Base-by-base conservation (phyloP, 2,329 filamentous ascomycete genomes). In the Trichoderma pleuroti region DNA sequence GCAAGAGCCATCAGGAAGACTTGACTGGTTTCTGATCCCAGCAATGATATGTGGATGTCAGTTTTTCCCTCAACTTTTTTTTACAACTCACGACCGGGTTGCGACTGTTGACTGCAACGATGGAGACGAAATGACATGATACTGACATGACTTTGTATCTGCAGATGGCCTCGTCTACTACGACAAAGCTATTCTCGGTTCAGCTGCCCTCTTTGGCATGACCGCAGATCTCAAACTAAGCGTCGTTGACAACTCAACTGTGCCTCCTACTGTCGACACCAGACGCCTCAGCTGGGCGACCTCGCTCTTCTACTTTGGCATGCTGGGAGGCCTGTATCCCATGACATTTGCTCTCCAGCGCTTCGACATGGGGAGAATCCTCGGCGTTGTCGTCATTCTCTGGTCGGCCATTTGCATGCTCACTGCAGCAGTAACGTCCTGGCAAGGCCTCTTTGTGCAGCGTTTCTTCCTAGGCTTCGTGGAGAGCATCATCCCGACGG, bases 291-390 rank as follows among this genome's bases (percentile, higher is more conserved):
- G 87, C 74, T 94, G 91, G 92, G 92, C 92, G 3, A 93, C 91
- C 0, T 93, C 90, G 0, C 84, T 93, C 75, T 93, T 94, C 82
- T 94, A 93, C 82, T 93, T 94, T 74, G 92, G 92, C 46, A 92
- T 92, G 90, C 84, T 94, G 2, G 88, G 87, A 0, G 92, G 92
- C 0, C 82, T 92, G 4, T 93, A 93, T 72, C 92, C 91, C 2
- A 89, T 93, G 86, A 90, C 90, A 0, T 92, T 91, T 72, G 82
- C 87, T 0, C 82, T 93, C 1, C 92, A 94, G 78, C 86, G 87
- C 24, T 92, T 93, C 81, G 83, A 88, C 71, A 84, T 88, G 2
- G 86, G 89, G n/a, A 84, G 85, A 60, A 86, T 91, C 1, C 84
- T 94, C 3, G 90, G 91, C 14, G 82, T 76, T 14, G 82, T 90